Evolutionary conservation across 306 rosid genomes (phyloP).

Genomic region (Lablab purpureus): DNA sequence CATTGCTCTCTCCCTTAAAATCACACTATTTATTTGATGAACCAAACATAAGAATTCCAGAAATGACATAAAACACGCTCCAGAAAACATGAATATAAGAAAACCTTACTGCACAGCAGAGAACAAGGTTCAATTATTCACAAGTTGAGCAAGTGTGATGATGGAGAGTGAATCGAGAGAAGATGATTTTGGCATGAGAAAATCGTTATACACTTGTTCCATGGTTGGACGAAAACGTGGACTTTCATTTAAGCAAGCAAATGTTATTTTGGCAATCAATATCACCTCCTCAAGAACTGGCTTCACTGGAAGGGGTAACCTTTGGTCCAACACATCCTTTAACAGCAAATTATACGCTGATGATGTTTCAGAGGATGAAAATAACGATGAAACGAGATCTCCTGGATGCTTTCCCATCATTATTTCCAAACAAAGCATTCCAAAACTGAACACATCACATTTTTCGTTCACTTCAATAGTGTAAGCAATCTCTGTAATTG

Average conservation of each 20-base stretch:
- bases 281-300: background rate
- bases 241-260: background rate
- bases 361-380: background rate
- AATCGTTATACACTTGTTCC: background rate
- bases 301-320: constrained; percentile 5
- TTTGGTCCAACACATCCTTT: constrained; percentile 13
- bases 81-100: background rate
- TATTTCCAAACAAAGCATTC: constrained; percentile 19
- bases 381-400: background rate
- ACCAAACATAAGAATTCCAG: too few relatives aligned
- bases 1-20: too few relatives aligned
- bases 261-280: background rate
- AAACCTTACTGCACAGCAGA: too few relatives aligned
- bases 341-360: background rate
- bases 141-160: background rate
- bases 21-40: too few relatives aligned
- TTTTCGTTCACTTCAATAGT: constrained; percentile 8
- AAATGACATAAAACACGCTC: background rate
- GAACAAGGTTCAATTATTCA: background rate
- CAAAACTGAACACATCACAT: constrained; percentile 33
- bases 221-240: background rate
- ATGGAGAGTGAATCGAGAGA: background rate
- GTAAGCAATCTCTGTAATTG: constrained; percentile 17
- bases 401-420: constrained; percentile 31
- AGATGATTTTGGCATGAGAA: background rate